phyloP scores from a whole-genome alignment of 108 stramenopile species.

The Pelagomonas calceolata region DNA sequence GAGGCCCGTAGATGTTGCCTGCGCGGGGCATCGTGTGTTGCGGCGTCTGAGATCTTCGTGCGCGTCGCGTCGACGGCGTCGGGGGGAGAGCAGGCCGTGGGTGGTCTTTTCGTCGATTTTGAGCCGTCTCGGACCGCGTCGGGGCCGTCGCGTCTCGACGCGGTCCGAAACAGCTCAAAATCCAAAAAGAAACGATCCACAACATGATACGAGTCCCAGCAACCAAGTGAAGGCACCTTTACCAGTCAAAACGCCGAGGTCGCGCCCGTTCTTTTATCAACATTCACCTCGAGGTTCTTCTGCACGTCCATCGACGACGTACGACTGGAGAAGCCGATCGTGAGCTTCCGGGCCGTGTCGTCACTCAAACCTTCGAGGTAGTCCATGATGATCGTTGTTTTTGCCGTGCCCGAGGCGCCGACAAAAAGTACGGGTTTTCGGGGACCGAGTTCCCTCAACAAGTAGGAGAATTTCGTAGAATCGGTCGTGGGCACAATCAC shows the following conservation, averaged over 20 bases:
- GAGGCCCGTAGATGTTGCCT: slow-evolving; percentile 49
- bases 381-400: slow-evolving; percentile 50
- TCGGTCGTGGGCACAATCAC: slow-evolving; percentile 62
- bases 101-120: too few species aligned
- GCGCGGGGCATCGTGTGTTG: too few species aligned
- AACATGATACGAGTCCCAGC: too few species aligned
- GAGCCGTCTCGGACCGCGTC: too few species aligned
- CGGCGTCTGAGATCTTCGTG: too few species aligned
- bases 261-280: slow-evolving; percentile 58
- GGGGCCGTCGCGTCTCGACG: too few species aligned
- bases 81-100: too few species aligned
- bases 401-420: slow-evolving; percentile 56
- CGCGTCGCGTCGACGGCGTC: too few species aligned
- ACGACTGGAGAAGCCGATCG: slow-evolving; percentile 44
- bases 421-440: slow-evolving; percentile 52
- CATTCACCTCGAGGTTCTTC: slow-evolving; percentile 47
- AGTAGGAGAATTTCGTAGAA: slow-evolving; percentile 41
- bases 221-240: too few species aligned
- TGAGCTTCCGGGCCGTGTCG: slow-evolving; percentile 22
- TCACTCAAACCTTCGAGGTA: slow-evolving; percentile 30
- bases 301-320: slow-evolving; percentile 51
- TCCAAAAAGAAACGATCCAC: too few species aligned
- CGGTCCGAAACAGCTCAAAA: too few species aligned
- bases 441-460: slow-evolving; percentile 35
- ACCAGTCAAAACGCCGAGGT: too few species aligned